These are phyloP conservation scores for Sporothrix luriei DNA, from an alignment of 2,329 filamentous ascomycete genomes.

Conservation along the genomic window DNA sequence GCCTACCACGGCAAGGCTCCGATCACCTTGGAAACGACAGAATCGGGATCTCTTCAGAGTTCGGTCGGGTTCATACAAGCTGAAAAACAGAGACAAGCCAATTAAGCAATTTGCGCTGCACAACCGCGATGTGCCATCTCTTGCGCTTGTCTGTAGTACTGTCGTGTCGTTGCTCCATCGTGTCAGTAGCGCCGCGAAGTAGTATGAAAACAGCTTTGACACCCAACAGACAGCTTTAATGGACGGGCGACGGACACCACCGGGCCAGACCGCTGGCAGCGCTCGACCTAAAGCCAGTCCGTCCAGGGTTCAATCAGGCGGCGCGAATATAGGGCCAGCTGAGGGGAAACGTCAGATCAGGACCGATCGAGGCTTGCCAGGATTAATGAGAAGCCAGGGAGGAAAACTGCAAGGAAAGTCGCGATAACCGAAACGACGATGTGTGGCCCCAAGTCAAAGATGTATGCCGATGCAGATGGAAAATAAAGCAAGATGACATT, in stretches of 20 bases:
- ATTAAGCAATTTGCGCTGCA: neutral
- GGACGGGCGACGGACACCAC: slow-evolving; percentile 24
- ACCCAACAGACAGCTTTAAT: slow-evolving; percentile 16
- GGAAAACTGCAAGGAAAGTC: neutral
- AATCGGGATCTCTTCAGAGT: neutral
- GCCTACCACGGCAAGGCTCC: slow-evolving; percentile 10
- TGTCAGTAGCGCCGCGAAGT: neutral
- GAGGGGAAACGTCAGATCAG: slow-evolving; percentile 6
- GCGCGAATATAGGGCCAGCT: neutral
- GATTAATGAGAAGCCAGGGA: neutral
- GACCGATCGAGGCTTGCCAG: neutral
- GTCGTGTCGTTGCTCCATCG: neutral
- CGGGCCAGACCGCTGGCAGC: slow-evolving; percentile 24
- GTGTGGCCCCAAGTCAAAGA: neutral
- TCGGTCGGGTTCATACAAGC: slow-evolving; percentile 22
- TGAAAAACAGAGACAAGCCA: slow-evolving; percentile 10
- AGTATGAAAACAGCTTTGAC: neutral
- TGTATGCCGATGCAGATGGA: neutral
- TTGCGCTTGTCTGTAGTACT: neutral
- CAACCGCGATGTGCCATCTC: neutral
- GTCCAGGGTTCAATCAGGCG: slow-evolving; percentile 18
- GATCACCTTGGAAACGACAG: slow-evolving; percentile 16
- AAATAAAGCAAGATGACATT: slow-evolving; percentile 1
- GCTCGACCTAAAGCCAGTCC: neutral
- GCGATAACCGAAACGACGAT: slow-evolving; percentile 24